These are phyloP conservation scores for Hansenula anomala DNA, from an alignment of 1,139 yeast species.

Conservation along the genomic window DNA sequence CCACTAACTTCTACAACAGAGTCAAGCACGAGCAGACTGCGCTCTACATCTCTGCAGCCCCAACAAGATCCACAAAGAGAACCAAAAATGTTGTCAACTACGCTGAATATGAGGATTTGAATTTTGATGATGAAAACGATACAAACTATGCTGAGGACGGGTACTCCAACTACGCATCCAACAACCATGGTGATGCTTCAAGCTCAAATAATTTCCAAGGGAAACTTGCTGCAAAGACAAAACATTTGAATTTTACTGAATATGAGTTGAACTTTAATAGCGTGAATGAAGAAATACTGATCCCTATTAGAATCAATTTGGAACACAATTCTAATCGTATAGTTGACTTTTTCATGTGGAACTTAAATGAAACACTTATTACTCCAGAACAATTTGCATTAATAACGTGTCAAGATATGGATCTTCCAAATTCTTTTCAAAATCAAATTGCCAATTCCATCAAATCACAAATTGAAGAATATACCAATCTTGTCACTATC, in stretches of 20 bases:
- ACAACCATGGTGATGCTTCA: background rate
- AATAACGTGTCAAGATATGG: conserved; percentile 77
- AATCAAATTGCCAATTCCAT: conserved; percentile 67
- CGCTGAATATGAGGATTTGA: conserved; percentile 80
- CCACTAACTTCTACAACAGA: conserved; percentile 66
- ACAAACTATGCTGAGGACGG: conserved; percentile 14
- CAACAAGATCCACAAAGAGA: conserved; percentile 75
- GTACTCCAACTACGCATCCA: conserved; percentile 1
- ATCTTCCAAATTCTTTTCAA: conserved; percentile 62
- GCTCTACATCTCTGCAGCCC: conserved; percentile 66
- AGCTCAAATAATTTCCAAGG: conserved; percentile 4
- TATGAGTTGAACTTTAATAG: conserved; percentile 29
- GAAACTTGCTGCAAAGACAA: conserved; percentile 33
- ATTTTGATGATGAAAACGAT: conserved; percentile 33
- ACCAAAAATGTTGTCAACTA: conserved; percentile 71
- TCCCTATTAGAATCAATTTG: conserved; percentile 75
- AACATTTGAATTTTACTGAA: conserved; percentile 23
- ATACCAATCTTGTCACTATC: conserved; percentile 57
- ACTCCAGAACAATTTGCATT: conserved; percentile 85
- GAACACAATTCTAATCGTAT: conserved; percentile 69
- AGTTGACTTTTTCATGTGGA: conserved; percentile 88
- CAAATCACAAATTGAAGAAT: conserved; percentile 75
- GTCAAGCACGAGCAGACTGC: conserved; percentile 64
- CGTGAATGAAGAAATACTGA: conserved; percentile 41
- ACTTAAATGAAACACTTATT: conserved; percentile 67